These are phyloP conservation scores for Xylariaceae sp. DNA, from an alignment of 2,329 filamentous ascomycete genomes.

Conservation along the genomic window DNA sequence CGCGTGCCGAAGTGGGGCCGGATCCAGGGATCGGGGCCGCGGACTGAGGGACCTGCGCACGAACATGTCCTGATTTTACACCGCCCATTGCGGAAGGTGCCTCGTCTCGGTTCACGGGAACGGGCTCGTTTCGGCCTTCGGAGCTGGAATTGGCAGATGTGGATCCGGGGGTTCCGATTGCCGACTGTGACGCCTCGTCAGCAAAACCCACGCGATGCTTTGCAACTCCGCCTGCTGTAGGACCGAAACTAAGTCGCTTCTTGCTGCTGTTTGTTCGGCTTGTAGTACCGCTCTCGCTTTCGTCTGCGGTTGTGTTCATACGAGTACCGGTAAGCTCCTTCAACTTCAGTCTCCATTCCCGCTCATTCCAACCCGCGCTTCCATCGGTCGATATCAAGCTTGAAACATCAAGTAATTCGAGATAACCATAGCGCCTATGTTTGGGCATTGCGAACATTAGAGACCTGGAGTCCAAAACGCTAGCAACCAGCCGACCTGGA, in stretches of 20 bases:
- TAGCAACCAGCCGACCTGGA: constrained; percentile 79
- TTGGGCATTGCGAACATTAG: constrained; percentile 98
- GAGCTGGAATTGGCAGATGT: constrained; percentile 42
- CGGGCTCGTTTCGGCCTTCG: constrained; percentile 46
- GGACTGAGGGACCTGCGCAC: constrained; percentile 31
- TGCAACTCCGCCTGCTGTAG: constrained; percentile 30
- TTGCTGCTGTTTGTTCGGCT: constrained; percentile 56
- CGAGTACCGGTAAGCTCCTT: constrained; percentile 82
- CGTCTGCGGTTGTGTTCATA: constrained; percentile 61
- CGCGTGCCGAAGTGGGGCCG: constrained; percentile 37
- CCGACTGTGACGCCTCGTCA: constrained; percentile 44
- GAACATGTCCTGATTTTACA: constrained; percentile 37
- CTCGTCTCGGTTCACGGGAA: constrained; percentile 40
- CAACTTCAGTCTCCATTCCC: constrained; percentile 82
- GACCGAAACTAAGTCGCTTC: constrained; percentile 53
- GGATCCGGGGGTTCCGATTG: constrained; percentile 51
- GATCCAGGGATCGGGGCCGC: constrained; percentile 33
- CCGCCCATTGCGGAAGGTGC: constrained; percentile 35
- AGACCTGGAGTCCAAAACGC: constrained; percentile 78
- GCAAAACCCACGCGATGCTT: constrained; percentile 54
- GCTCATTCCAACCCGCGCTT: constrained; percentile 73
- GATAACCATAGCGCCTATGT: constrained; percentile 79
- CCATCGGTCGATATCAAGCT: constrained; percentile 73
- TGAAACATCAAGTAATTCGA: constrained; percentile 83
- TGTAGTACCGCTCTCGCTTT: constrained; percentile 41